These are phyloP conservation scores for Heteromeles arbutifolia DNA, from an alignment of 306 rosid genomes.

Conservation along the genomic window DNA sequence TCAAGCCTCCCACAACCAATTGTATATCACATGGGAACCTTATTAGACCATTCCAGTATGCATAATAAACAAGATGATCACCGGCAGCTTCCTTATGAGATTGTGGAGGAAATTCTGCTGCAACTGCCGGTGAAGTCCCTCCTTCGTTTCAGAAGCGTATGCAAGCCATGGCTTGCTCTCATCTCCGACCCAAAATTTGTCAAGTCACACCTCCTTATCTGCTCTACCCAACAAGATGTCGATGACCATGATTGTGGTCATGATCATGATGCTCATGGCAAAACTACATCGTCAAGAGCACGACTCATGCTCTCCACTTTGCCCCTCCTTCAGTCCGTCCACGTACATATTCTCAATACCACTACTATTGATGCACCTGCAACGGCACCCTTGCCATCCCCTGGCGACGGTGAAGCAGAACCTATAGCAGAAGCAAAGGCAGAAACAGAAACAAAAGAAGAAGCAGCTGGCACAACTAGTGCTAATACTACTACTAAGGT, in stretches of 20 bases:
- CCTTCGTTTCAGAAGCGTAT: constrained; percentile 9
- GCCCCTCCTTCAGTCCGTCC: neutral
- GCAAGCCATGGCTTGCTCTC: constrained; percentile 15
- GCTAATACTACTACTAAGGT: neutral
- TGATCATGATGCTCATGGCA: neutral
- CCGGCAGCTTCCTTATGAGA: neutral
- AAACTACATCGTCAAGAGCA: neutral
- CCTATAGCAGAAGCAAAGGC: too few species aligned
- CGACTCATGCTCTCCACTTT: neutral
- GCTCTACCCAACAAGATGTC: neutral
- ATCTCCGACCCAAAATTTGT: constrained; percentile 11
- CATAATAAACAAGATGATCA: neutral
- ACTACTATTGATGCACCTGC: neutral
- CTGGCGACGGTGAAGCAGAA: too few species aligned
- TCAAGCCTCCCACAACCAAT: too few species aligned
- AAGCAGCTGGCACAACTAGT: neutral
- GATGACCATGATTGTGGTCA: neutral
- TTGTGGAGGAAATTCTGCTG: constrained; percentile 9
- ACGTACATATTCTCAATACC: neutral
- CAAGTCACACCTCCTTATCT: constrained; percentile 4
- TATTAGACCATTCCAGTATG: neutral
- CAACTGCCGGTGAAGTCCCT: constrained; percentile 13
- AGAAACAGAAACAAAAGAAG: neutral
- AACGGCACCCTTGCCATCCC: too few species aligned
- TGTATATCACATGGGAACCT: neutral